Base-by-base conservation (phyloP, 2,329 filamentous ascomycete species). In the Xylariales sp. region DNA sequence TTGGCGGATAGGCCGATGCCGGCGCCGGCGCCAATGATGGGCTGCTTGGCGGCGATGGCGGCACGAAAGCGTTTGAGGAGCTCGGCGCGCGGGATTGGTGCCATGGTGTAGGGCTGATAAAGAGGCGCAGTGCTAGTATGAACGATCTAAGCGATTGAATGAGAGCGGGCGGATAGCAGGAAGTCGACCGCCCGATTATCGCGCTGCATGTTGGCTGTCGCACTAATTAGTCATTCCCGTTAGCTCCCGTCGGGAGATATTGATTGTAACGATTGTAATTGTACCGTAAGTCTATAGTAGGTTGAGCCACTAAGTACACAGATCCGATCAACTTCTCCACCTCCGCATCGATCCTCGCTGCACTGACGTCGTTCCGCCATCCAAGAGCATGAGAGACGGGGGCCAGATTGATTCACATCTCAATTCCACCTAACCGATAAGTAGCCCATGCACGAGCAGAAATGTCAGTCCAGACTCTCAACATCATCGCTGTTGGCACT, bases 1-100 rank as follows among this genome's bases (percentile, higher is more conserved):
- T 93, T 93, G 67, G 90, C 90, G 1, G 89, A 90, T 3, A 93
- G 84, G 0, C 90, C 90, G 65, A 91, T 91, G 50, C 89, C 89
- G 30, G 90, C 90, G 10, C 90, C 90, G 0, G 89, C 90, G n/a
- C 90, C 90, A 52, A 92, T 84, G 56, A 92, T 88, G 62, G 87
- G 82, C 52, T 84, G 84, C 41, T 86, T 86, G 67, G 85, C 79
- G 34, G 82, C 78, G 63, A 91, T 85, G 64, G 86, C 84, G 23
- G 83, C 78, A 52, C 83, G 83, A 36, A 92, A 85, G 48, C 80
- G 79, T 16, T 78, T 75, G 8, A 92, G 82, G 61, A 91, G 87
- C 67, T 88, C 81, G 36, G 82, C 77, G 53, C 89, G 83, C 62
- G 85, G 81, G 46, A 83, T 87, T 43, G 86, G 87, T n/a, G 72